Percentiles rank a stretch among this genome's conserved stretches.
phyloP scores from a whole-genome alignment of 2,329 filamentous ascomycete genomes.

The Xylariales sp. region DNA sequence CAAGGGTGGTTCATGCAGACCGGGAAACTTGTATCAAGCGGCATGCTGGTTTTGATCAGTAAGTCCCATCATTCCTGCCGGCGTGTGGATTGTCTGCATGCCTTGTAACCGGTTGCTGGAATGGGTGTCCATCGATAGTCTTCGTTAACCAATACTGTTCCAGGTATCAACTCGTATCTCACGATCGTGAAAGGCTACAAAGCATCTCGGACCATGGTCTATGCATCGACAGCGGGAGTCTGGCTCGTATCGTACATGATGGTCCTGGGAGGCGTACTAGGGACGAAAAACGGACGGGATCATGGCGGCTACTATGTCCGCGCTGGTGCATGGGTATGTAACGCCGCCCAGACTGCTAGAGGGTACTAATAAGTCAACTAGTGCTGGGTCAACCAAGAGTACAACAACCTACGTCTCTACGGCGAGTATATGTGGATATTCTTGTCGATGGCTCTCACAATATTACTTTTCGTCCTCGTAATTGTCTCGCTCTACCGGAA shows the following conservation, averaged over 20 bases:
- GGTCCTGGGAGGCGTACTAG: not conserved
- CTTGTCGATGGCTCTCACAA: conserved; percentile 2
- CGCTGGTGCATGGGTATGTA: conserved; percentile 6
- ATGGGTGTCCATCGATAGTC: too few relatives aligned
- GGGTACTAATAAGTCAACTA: conserved; percentile 1
- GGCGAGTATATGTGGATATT: conserved; percentile 7
- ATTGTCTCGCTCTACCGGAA: conserved; percentile 1
- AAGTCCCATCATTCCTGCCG: not conserved
- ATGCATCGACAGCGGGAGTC: not conserved
- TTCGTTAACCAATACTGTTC: not conserved
- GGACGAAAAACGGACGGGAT: conserved; percentile 2
- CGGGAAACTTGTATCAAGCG: conserved; percentile 2
- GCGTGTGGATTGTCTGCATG: not conserved
- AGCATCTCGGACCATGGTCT: not conserved
- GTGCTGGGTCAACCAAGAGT: conserved; percentile 7
- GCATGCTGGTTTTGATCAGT: conserved; percentile 6
- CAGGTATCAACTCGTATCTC: conserved; percentile 4
- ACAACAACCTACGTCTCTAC: not conserved
- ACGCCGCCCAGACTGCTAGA: too few relatives aligned
- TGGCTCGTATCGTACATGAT: conserved; percentile 2
- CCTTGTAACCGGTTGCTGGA: too few relatives aligned
- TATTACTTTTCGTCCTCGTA: not conserved
- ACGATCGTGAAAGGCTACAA: conserved; percentile 4
- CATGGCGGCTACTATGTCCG: conserved; percentile 4
- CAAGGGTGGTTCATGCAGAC: conserved; percentile 9